Percentiles rank a stretch among this genome's conserved stretches.
phyloP scores from a whole-genome alignment of 805 yeast species.

The Candida nitratophila region DNA sequence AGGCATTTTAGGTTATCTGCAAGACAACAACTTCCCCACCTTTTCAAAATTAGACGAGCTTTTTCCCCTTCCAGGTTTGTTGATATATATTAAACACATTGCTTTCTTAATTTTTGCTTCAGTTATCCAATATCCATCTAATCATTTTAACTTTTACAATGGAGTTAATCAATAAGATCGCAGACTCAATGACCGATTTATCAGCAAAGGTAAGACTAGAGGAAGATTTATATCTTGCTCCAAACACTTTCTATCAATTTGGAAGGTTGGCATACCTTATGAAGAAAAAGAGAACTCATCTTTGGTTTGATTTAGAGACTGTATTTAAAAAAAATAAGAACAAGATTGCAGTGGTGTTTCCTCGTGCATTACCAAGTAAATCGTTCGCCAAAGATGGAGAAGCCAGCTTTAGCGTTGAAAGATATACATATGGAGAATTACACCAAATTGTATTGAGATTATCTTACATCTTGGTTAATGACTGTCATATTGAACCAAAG shows the following conservation, averaged over 20 bases:
- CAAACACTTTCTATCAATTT: conserved; percentile 34
- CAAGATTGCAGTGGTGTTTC: conserved; percentile 55
- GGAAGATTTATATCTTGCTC: conserved; percentile 50
- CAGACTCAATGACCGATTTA: conserved; percentile 1
- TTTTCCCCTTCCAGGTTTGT: too few relatives aligned
- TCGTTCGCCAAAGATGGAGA: conserved; percentile 28
- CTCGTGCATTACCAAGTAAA: conserved; percentile 36
- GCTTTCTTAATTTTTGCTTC: too few relatives aligned
- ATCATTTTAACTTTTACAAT: background rate
- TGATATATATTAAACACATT: too few relatives aligned
- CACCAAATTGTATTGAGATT: conserved; percentile 55
- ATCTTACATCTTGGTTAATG: conserved; percentile 50
- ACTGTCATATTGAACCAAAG: conserved; percentile 52
- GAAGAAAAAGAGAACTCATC: conserved; percentile 40
- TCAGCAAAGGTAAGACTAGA: conserved; percentile 37
- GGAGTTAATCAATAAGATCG: background rate
- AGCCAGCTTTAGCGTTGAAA: conserved; percentile 40
- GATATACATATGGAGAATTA: conserved; percentile 56
- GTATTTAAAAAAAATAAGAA: conserved; percentile 43
- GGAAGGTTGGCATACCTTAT: conserved; percentile 33
- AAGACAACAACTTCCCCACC: too few relatives aligned
- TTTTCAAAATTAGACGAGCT: too few relatives aligned
- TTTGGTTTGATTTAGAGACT: conserved; percentile 65
- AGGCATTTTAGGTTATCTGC: too few relatives aligned
- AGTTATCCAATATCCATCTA: too few relatives aligned